Base-by-base conservation (phyloP, 2,329 filamentous ascomycete species). In the Pyrenochaeta sp. region DNA sequence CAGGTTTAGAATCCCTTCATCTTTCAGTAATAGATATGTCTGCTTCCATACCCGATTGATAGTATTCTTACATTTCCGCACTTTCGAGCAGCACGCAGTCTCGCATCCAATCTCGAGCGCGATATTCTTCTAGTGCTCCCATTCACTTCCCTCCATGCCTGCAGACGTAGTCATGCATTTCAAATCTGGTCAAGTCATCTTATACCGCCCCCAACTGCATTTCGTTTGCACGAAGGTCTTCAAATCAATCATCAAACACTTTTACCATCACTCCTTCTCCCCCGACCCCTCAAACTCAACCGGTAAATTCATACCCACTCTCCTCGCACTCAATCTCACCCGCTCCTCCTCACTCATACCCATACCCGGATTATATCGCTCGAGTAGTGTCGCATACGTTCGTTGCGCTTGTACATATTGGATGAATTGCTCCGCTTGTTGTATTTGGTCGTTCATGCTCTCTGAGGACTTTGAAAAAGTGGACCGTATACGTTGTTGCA, bases 341-440 rank as follows among this genome's bases (percentile, higher is more conserved):
- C 91, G 85, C 81, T 98, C 93, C 74, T 88, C 84, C 79, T 96
- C 90, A 65, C 90, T 88, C 90, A 97, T 91, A 66, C 87, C 86
- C 88, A 96, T 92, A 19, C 93, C 93, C 0, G 93, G 93, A 77
- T 98, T 98, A 80, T 99, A 98, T 68, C 93, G 85, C 79, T 97
- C 93, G 37, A 98, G 77, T 43, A 98, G 81, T 15, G 87, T 89
- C 27, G 87, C 85, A 77, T 98, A 97, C 74, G 87, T 86, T 51
- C 93, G 84, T 82, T 99, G 95, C n/a, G 93, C 90, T 68, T 87
- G 87, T 22, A 95, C 84, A 75, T 97, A 98, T 56, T 88, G 85
- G 27, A 93, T 79, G 66, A 92, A 88, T 77, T 98, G 92, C 63
- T 92, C 87, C n/a, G 88, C 90, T 66, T 91, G 78, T n/a, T 79